A percentile compares a stretch with the other conserved stretches of the same genome.
Evolutionary conservation across 345 rosid species (phyloP).

Genomic region (Capsella bursapastoris): DNA sequence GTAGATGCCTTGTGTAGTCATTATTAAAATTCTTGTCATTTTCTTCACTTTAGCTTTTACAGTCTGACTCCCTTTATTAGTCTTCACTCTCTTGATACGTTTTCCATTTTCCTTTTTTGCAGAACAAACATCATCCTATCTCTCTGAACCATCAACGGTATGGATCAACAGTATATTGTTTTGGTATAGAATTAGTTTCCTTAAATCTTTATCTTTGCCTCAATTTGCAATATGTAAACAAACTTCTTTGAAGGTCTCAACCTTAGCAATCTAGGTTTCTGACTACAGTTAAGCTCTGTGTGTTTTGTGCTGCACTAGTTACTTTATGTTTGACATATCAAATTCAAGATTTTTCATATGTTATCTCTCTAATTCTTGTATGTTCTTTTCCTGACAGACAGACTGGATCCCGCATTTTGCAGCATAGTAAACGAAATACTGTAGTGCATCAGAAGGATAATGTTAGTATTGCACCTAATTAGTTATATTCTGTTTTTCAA

Average conservation of each 20-base stretch:
- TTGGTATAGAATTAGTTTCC: background rate
- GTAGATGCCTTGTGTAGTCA: background rate
- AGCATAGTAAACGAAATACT: conserved; percentile 40
- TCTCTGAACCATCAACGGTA: conserved; percentile 29
- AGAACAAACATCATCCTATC: conserved; percentile 28
- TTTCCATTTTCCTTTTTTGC: conserved; percentile 23
- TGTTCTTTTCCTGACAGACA: conserved; percentile 55
- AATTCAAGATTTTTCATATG: background rate
- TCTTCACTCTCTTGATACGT: conserved; percentile 14
- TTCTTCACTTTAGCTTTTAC: conserved; percentile 13
- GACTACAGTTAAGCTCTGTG: background rate
- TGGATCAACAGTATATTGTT: conserved; percentile 2
- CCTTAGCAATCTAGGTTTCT: background rate
- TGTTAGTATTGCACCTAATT: conserved; percentile 40
- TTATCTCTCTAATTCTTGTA: conserved; percentile 40
- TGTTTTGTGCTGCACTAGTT: conserved; percentile 7
- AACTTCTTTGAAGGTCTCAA: background rate
- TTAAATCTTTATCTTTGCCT: background rate
- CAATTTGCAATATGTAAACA: background rate
- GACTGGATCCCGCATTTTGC: conserved; percentile 48
- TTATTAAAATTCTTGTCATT: background rate
- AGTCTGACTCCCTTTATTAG: background rate
- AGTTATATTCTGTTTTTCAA: background rate
- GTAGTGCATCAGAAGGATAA: conserved; percentile 46
- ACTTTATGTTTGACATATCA: conserved; percentile 19